Evolutionary conservation across 1,284 basidiomycete species (phyloP).

Genomic region (Sanghuangporus weigelae): DNA sequence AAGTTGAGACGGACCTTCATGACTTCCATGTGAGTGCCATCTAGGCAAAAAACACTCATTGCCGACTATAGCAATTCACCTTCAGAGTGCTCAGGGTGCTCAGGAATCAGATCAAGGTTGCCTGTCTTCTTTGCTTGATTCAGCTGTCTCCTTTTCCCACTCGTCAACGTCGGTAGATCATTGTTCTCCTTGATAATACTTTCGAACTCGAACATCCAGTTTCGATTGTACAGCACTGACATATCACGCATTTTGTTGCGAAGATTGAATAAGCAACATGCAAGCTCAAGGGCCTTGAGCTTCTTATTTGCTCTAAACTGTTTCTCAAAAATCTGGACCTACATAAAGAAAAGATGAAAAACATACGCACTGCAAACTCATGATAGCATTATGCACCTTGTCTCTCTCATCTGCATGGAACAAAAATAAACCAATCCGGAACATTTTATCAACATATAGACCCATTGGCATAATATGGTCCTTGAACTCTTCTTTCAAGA

Average conservation of each 20-base stretch:
- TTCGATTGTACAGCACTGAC: not conserved
- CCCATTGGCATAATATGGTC: not conserved
- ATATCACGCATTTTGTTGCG: not conserved
- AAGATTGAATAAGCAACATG: not conserved
- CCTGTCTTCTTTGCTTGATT: too few relatives aligned
- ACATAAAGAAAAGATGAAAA: not conserved
- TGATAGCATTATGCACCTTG: not conserved
- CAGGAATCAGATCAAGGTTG: too few relatives aligned
- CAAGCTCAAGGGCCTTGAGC: not conserved
- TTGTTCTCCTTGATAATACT: too few relatives aligned
- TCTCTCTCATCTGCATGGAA: not conserved
- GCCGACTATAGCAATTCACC: too few relatives aligned
- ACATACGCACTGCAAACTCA: too few relatives aligned
- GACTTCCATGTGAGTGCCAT: not conserved
- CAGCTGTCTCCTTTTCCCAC: too few relatives aligned
- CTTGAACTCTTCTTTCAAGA: not conserved
- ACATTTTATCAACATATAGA: not conserved
- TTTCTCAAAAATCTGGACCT: not conserved
- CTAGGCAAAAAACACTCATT: too few relatives aligned
- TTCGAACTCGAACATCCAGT: too few relatives aligned
- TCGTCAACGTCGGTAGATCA: too few relatives aligned
- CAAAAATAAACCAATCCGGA: not conserved
- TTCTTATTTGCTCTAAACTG: not conserved
- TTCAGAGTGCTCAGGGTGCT: too few relatives aligned
- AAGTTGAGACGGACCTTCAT: not conserved